These are phyloP conservation scores for Aspergillus nidulans DNA, from an alignment of 495 filamentous ascomycete species.

Conservation along the genomic window DNA sequence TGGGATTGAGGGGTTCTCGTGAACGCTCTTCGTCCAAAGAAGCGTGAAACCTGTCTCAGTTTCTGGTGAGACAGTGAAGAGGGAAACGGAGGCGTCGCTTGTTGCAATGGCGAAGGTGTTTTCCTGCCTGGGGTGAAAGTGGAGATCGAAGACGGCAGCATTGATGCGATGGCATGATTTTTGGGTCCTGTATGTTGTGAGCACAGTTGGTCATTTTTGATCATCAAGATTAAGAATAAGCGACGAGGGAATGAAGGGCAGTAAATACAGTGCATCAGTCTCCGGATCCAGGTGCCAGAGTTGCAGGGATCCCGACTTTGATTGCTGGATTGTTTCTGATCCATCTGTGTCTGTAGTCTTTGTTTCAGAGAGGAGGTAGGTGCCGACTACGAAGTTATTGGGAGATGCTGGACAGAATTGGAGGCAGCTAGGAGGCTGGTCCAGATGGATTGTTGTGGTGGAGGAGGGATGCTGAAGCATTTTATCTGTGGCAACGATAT, in stretches of 20 bases:
- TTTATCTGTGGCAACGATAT: not conserved
- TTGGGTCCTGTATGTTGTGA: constrained; percentile 23
- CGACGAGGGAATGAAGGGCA: not conserved
- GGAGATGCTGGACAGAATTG: constrained; percentile 67
- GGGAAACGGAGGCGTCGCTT: constrained; percentile 62
- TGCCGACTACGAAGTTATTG: constrained; percentile 74
- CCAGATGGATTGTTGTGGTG: constrained; percentile 36
- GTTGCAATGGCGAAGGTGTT: constrained; percentile 63
- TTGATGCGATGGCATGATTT: constrained; percentile 48
- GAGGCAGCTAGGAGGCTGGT: constrained; percentile 76
- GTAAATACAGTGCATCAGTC: constrained; percentile 42
- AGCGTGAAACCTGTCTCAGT: constrained; percentile 25
- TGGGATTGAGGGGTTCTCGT: constrained; percentile 51
- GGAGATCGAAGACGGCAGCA: constrained; percentile 79
- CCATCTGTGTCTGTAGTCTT: constrained; percentile 23
- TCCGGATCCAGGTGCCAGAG: constrained; percentile 53
- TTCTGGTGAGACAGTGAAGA: constrained; percentile 45
- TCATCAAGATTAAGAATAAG: not conserved
- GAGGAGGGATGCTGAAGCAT: constrained; percentile 26
- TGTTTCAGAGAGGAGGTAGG: constrained; percentile 67
- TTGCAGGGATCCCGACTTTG: constrained; percentile 67
- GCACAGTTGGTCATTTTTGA: not conserved
- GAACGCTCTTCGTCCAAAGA: constrained; percentile 34
- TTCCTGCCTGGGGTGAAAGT: constrained; percentile 62
- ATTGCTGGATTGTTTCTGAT: constrained; percentile 38